A percentile compares a stretch with the other conserved stretches of the same genome.
Evolutionary conservation across 768 basidiomycete genomes (phyloP).

Genomic region (Lactarius psammicola): DNA sequence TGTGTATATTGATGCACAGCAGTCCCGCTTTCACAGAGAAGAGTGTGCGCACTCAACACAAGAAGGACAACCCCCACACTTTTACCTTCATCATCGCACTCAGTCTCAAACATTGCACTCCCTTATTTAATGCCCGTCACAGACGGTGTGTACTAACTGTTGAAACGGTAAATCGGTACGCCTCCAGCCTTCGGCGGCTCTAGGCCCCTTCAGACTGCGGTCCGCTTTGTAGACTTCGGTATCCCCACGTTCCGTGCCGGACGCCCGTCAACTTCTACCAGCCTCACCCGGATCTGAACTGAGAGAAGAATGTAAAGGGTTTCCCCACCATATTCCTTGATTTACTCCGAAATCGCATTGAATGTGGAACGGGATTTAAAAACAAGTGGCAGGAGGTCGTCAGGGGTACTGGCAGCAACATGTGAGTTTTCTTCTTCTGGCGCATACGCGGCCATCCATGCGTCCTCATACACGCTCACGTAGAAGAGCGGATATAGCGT

Average conservation of each 20-base stretch:
- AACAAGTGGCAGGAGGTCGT: too few relatives aligned
- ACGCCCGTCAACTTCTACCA: too few relatives aligned
- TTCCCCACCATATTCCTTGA: too few relatives aligned
- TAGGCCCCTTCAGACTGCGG: neutral
- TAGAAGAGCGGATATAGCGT: too few relatives aligned
- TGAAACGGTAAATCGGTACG: neutral
- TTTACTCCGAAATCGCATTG: too few relatives aligned
- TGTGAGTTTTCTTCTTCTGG: too few relatives aligned
- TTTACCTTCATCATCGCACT: neutral
- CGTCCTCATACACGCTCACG: too few relatives aligned
- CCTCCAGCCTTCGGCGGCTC: neutral
- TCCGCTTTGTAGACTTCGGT: constrained; percentile 1
- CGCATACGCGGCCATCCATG: too few relatives aligned
- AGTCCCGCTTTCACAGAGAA: neutral
- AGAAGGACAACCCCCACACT: neutral
- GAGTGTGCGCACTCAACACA: neutral
- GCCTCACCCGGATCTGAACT: neutral
- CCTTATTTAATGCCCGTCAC: neutral
- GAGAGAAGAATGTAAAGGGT: neutral
- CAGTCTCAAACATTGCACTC: neutral
- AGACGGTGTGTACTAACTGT: neutral
- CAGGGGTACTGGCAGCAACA: too few relatives aligned
- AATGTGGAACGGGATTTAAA: too few relatives aligned
- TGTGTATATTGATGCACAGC: neutral
- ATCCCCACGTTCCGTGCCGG: neutral